Conservation (phyloP, 106 monocot species). For the Dioscorea dumetorum region DNA sequence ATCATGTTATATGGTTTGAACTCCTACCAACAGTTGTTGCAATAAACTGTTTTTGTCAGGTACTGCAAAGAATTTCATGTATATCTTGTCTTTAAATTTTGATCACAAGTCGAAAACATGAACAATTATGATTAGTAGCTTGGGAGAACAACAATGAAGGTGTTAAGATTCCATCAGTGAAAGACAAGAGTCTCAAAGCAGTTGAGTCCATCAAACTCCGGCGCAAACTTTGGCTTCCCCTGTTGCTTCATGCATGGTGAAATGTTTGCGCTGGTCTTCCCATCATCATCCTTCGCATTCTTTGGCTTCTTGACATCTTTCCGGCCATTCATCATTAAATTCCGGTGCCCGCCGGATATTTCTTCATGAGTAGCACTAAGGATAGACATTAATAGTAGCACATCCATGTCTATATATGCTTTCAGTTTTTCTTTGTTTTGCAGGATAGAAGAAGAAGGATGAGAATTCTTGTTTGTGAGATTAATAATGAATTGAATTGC, state of each 20-base stretch:
- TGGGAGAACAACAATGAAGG: too few species aligned
- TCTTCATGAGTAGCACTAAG: slow-evolving; percentile 7
- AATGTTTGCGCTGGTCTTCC: not conserved
- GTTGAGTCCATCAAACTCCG: not conserved
- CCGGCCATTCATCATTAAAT: not conserved
- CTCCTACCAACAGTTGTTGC: too few species aligned
- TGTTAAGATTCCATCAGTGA: not conserved
- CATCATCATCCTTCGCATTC: not conserved
- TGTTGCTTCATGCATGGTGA: not conserved
- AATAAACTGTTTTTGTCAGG: too few species aligned
- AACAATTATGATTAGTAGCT: too few species aligned
- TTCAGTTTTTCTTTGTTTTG: not conserved
- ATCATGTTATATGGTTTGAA: too few species aligned
- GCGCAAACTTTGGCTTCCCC: not conserved
- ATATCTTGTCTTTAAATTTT: too few species aligned
- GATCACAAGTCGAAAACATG: too few species aligned
- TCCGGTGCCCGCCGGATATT: not conserved
- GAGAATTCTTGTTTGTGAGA: not conserved
- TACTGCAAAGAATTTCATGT: too few species aligned
- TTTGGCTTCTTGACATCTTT: not conserved
- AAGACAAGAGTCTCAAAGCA: not conserved
- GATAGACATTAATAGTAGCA: slow-evolving; percentile 16
- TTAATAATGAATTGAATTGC: too few species aligned
- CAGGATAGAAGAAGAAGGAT: not conserved
- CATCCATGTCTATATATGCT: slow-evolving; percentile 9